Evolutionary conservation across 176 grass and related monocot species (phyloP), one percentile per base, ranked within the genome.

Genomic region (Phyllostachys edulis): DNA sequence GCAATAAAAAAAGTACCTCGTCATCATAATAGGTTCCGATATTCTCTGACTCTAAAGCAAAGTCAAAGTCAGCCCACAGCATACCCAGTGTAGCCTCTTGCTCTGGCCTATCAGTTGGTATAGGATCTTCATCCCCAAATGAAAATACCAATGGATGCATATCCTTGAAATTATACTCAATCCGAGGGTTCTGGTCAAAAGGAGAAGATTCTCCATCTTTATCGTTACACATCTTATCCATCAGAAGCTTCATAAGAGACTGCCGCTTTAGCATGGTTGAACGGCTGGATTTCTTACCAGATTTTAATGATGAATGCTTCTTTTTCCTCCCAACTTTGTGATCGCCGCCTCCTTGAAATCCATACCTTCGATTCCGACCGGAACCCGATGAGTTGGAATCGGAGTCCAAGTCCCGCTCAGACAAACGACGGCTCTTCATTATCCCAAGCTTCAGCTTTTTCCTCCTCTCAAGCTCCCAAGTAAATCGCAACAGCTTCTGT

Each of bases 11-110:
- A 63, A 63, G 67, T 91, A 94, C 94, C 94, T 97, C 88, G 36
- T 91, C 86, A 70, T 85, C 88, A 79, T 89, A 66, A 67, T 97
- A 97, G 71, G 78, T 89, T 55, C 92, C 94, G 26, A 97, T 97
- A 80, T 97, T 97, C 65, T 90, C 86, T 3, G 86, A 89, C 44
- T 89, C 90, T 60, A 94, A 67, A 75, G 92, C 78, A 84, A 97
- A 97, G 68, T 94, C 92, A 83, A 90, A 86, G 41, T 97, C 92
- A 85, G 86, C 92, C 94, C 94, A 97, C 44, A 97, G 56, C 72
- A 67, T 83, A 85, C 92, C 88, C 24, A 92, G 21, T 80, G 68
- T 41, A 75, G 21, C 77, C 55, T 89, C 85, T 73, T 88, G 56
- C 67, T 89, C 84, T 63, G 88, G 60, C 50, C 41, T 94, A 50